Evolutionary conservation across 2,329 filamentous ascomycete species (phyloP), one percentile per base, ranked within the genome.

Genomic region (Aspergillus tanneri): DNA sequence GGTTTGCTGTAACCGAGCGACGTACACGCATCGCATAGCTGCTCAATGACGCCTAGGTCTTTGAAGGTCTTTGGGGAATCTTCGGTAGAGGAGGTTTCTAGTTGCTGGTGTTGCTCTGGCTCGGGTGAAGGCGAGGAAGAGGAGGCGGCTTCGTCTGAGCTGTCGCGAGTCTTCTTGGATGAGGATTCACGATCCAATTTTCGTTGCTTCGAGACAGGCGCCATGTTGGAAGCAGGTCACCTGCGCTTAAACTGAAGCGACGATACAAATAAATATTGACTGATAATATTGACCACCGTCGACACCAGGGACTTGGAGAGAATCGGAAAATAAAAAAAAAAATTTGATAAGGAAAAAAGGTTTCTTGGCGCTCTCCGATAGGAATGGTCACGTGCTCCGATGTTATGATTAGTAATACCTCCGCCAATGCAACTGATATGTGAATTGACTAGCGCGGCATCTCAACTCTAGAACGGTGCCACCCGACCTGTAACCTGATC

Each of bases 21-120:
- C 4, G 81, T 81, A 72, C 92, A 97, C 41, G 92, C 90, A 66
- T 97, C 91, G 72, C 89, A 95, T 44, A 99, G 79, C 23, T 87
- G 82, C 47, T 95, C 89, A 49, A 91, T 87, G 41, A 97, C 81
- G 19, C 92, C 92, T 25, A 81, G 60, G 38, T 81, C 77, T 59
- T 74, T 72, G 52, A 81, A 81, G 4, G 71, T 72, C 53, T 77
- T 77, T n/a, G 66, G 56, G 19, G 49, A 5, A 8, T 34, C 30
- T 19, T 34, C 30, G 9, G 16, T 18, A n/a, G n/a, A n/a, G 30
- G n/a, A 12, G 28, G 11, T 11, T 19, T 19, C 30, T 34, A 16
- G n/a, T 9, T 34, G 14, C 11, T 18, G 16, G 14, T 14, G 11
- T 34, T 19, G 7, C 19, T 34, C 30, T 14, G 30, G 30, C 12